Evolutionary conservation across 2,329 filamentous ascomycete species (phyloP).

Genomic region (Penicillium hesseltinei): DNA sequence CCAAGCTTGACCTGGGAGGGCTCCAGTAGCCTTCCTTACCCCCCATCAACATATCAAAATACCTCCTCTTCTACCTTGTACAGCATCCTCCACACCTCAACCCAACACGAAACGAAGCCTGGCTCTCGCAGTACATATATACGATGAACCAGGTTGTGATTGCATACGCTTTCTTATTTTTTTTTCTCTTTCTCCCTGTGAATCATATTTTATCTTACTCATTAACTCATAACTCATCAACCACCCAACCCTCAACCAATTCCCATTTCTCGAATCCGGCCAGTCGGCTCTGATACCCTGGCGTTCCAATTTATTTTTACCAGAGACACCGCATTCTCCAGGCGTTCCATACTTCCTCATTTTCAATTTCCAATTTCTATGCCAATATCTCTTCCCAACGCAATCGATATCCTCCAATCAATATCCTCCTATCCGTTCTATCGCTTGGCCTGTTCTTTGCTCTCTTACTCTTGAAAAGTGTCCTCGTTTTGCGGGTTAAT

Average conservation of each 20-base stretch:
- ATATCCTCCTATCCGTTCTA: background rate
- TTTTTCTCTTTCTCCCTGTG: background rate
- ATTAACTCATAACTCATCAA: background rate
- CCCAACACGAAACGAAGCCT: background rate
- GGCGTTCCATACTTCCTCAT: conserved; percentile 1
- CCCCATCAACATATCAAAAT: background rate
- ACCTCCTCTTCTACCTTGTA: conserved; percentile 2
- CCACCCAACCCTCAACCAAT: background rate
- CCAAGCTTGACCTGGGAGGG: conserved; percentile 35
- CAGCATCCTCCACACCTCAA: background rate
- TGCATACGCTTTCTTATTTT: background rate
- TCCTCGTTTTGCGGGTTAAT: background rate
- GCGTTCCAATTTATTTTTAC: conserved; percentile 4
- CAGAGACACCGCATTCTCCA: background rate
- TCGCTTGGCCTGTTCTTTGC: background rate
- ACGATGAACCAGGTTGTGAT: conserved; percentile 12
- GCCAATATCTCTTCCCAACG: background rate
- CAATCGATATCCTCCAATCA: background rate
- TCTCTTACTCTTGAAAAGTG: background rate
- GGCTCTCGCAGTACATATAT: conserved; percentile 9
- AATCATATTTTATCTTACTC: background rate
- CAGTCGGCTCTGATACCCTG: conserved; percentile 15
- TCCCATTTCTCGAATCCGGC: background rate
- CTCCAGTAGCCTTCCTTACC: conserved; percentile 19
- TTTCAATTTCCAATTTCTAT: background rate